These are phyloP conservation scores for Pichia thaimueangensis DNA, from an alignment of 805 yeast species.

Conservation along the genomic window DNA sequence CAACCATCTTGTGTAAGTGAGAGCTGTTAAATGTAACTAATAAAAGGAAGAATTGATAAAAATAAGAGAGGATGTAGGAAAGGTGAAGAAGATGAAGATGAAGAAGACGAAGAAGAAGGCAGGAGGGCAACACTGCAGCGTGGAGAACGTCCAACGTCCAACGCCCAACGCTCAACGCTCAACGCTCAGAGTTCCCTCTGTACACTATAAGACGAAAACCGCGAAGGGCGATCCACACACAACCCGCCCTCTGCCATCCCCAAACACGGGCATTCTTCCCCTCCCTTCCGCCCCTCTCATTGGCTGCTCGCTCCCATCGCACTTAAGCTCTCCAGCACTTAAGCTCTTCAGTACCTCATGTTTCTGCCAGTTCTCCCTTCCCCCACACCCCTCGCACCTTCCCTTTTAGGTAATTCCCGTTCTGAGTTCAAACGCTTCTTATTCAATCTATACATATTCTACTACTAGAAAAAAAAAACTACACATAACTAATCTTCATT, in stretches of 20 bases:
- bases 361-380: no score
- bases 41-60: not conserved
- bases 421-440: no score
- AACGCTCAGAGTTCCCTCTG: no score
- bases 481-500: no score
- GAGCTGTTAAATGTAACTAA: constrained; percentile 10
- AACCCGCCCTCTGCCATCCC: not conserved
- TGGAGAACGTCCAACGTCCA: not conserved
- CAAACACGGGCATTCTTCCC: not conserved
- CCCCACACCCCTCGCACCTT: no score
- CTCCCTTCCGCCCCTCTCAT: not conserved
- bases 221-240: no score
- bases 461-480: no score
- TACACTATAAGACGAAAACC: no score
- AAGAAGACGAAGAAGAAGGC: not conserved
- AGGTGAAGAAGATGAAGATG: not conserved
- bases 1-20: constrained; percentile 28
- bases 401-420: no score
- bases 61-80: not conserved
- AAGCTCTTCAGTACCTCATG: no score
- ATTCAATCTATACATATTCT: no score
- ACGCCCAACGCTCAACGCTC: not conserved
- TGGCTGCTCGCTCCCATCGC: not conserved
- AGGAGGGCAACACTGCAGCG: not conserved
- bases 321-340: no score